Evolutionary conservation across 2,329 filamentous ascomycete genomes (phyloP).

Genomic region (Fragosphaeria purpurea): DNA sequence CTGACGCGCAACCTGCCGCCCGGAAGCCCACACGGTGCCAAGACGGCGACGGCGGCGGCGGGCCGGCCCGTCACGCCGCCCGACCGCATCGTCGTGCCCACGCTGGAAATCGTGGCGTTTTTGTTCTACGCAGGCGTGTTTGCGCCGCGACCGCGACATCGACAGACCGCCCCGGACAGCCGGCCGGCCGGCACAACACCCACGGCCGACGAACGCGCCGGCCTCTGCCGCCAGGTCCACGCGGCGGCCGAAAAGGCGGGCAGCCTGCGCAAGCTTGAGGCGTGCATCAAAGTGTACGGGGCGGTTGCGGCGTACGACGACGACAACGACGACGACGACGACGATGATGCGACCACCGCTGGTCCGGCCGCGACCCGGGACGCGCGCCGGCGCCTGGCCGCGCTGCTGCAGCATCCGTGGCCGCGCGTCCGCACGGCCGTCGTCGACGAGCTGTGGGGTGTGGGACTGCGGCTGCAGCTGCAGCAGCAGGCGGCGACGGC

Average conservation of each 20-base stretch:
- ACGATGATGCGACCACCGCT: too few relatives aligned
- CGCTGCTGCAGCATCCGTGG: constrained; percentile 72
- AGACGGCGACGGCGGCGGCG: not conserved
- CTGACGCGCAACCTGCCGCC: constrained; percentile 44
- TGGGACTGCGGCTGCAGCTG: constrained; percentile 20
- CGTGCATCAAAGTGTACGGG: constrained; percentile 70
- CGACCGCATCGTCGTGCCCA: constrained; percentile 64
- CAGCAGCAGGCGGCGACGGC: constrained; percentile 13
- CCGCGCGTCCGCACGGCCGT: constrained; percentile 56
- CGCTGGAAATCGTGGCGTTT: constrained; percentile 68
- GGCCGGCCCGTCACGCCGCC: constrained; percentile 34
- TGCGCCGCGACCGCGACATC: constrained; percentile 17
- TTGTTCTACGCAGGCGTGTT: constrained; percentile 55
- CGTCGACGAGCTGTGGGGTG: constrained; percentile 50
- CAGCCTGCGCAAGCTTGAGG: constrained; percentile 71
- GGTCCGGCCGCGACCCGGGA: constrained; percentile 20
- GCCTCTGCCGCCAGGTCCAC: constrained; percentile 60
- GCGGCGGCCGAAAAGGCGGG: constrained; percentile 74
- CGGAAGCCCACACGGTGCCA: not conserved
- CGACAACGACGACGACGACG: constrained; percentile 14
- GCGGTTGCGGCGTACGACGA: constrained; percentile 42
- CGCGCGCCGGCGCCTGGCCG: constrained; percentile 58
- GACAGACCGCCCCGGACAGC: too few relatives aligned
- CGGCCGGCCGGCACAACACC: constrained; percentile 11
- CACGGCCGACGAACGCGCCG: constrained; percentile 34